phyloP scores from a whole-genome alignment of 2,329 filamentous ascomycete species.

The Orbilia ellipsospora region DNA sequence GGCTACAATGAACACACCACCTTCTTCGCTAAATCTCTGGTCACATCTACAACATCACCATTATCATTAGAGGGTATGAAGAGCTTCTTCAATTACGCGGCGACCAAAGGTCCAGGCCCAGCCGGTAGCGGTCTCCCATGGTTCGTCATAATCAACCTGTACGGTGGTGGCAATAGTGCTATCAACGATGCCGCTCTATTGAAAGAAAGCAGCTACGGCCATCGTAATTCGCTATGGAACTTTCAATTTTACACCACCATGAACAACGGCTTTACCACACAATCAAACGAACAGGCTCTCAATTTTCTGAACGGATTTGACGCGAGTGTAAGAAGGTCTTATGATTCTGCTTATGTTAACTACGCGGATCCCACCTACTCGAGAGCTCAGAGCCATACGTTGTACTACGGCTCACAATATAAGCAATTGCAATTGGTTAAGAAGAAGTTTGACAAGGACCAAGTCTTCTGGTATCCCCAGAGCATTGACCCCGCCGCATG shows the following conservation, averaged over 20 bases:
- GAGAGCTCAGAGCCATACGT: slow-evolving; percentile 14
- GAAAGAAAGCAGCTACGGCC: slow-evolving; percentile 55
- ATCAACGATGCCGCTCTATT: slow-evolving; percentile 40
- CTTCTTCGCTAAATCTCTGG: slow-evolving; percentile 51
- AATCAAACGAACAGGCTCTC: slow-evolving; percentile 5
- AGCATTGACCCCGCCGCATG: slow-evolving; percentile 47
- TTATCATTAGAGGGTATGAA: slow-evolving; percentile 17
- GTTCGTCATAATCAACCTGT: slow-evolving; percentile 58
- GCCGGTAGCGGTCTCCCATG: slow-evolving; percentile 37
- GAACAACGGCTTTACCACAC: not conserved
- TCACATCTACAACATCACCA: slow-evolving; percentile 32
- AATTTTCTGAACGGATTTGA: slow-evolving; percentile 42
- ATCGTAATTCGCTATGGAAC: slow-evolving; percentile 57
- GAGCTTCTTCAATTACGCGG: slow-evolving; percentile 49
- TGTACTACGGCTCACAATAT: slow-evolving; percentile 48
- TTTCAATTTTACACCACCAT: slow-evolving; percentile 57
- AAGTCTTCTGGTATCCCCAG: slow-evolving; percentile 54
- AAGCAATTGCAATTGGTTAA: slow-evolving; percentile 28
- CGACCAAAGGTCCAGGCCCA: slow-evolving; percentile 8
- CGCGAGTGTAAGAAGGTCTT: slow-evolving; percentile 29
- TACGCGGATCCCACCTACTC: slow-evolving; percentile 49
- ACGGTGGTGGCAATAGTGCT: slow-evolving; percentile 56
- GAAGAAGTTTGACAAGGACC: slow-evolving; percentile 50
- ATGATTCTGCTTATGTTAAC: slow-evolving; percentile 49
- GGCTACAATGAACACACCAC: slow-evolving; percentile 50